These are phyloP conservation scores for Royoungia palumana DNA, from an alignment of 768 basidiomycete species.

Conservation along the genomic window DNA sequence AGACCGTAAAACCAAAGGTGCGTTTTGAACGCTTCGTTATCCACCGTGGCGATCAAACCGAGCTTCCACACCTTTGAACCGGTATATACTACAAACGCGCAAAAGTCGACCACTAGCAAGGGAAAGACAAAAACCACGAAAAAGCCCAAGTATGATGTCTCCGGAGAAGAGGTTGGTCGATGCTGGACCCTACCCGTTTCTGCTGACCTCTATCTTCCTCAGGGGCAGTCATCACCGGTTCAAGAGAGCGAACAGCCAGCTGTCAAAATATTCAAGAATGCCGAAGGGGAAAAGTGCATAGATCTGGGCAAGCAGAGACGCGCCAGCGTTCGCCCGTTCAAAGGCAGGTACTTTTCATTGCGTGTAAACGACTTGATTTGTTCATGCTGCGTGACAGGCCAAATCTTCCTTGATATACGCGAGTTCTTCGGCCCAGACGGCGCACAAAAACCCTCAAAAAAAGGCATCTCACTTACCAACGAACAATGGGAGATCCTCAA, in stretches of 20 bases:
- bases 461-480: conserved; percentile 62
- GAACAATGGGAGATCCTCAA: conserved; percentile 71
- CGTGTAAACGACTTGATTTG: conserved; percentile 21
- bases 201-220: conserved; percentile 15
- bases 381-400: conserved; percentile 37
- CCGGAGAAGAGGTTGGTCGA: conserved; percentile 9
- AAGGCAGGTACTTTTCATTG: conserved; percentile 31
- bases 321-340: conserved; percentile 51
- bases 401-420: conserved; percentile 62
- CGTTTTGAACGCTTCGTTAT: neutral
- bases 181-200: neutral
- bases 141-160: conserved; percentile 32
- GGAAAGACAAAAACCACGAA: conserved; percentile 29
- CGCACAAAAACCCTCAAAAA: conserved; percentile 75
- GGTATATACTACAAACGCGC: no score
- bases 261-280: conserved; percentile 14
- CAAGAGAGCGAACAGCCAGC: neutral
- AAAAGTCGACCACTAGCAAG: conserved; percentile 3
- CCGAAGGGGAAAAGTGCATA: conserved; percentile 46
- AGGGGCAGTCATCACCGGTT: conserved; percentile 15
- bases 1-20: conserved; percentile 15
- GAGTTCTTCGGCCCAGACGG: conserved; percentile 63
- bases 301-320: conserved; percentile 73
- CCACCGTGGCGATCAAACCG: neutral
- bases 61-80: neutral